These are phyloP conservation scores for Populus ilicifolia DNA, from an alignment of 345 rosid species.

Conservation along the genomic window DNA sequence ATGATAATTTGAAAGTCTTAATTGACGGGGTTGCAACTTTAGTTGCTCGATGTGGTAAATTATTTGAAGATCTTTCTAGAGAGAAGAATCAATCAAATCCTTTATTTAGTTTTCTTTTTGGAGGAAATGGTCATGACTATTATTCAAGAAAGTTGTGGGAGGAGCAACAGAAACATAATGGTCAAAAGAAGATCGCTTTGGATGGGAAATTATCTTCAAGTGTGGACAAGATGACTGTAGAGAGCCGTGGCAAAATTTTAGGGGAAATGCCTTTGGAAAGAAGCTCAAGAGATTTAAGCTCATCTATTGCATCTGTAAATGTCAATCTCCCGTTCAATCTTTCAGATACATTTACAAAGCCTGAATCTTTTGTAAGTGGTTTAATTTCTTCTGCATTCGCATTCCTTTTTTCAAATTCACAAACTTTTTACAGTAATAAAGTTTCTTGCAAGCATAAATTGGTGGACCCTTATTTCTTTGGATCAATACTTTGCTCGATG, in stretches of 20 bases:
- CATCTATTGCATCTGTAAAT: slow-evolving; percentile 46
- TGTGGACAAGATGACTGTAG: slow-evolving; percentile 72
- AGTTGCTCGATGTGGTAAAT: slow-evolving; percentile 90
- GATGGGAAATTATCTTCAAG: slow-evolving; percentile 49
- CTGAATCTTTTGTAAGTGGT: slow-evolving; percentile 64
- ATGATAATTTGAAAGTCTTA: slow-evolving; percentile 62
- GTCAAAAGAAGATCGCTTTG: slow-evolving; percentile 45
- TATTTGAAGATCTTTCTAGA: slow-evolving; percentile 91
- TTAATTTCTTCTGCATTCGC: slow-evolving; percentile 11
- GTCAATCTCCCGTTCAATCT: slow-evolving; percentile 62
- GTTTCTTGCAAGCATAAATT: too few species aligned
- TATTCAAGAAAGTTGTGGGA: slow-evolving; percentile 87
- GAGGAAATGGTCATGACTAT: slow-evolving; percentile 82
- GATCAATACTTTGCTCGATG: not conserved
- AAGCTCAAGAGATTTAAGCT: slow-evolving; percentile 47
- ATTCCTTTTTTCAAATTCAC: not conserved
- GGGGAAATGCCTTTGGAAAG: slow-evolving; percentile 88
- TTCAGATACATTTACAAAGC: slow-evolving; percentile 76
- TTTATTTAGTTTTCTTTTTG: slow-evolving; percentile 76
- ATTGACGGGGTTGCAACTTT: slow-evolving; percentile 91
- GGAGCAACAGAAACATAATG: slow-evolving; percentile 60
- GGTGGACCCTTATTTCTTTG: not conserved
- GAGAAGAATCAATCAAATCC: slow-evolving; percentile 89
- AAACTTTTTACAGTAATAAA: not conserved
- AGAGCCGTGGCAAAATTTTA: slow-evolving; percentile 73